Percentiles rank a stretch among this genome's conserved stretches.
Evolutionary conservation across 2,329 filamentous ascomycete genomes (phyloP).

Genomic region (Sporothrix inflata): DNA sequence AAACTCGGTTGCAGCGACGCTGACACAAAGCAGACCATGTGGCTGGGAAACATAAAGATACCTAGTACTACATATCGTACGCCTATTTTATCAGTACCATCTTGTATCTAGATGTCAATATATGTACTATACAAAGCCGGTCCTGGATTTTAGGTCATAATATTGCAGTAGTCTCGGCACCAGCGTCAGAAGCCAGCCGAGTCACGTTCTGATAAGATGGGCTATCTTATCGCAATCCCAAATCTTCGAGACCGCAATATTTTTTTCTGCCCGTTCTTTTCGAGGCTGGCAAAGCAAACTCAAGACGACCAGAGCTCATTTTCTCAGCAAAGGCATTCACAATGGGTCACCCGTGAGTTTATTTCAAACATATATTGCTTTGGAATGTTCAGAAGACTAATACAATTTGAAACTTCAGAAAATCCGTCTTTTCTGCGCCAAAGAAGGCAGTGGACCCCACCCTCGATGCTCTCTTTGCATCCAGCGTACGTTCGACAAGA

Average conservation of each 20-base stretch:
- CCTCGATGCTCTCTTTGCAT: conserved; percentile 70
- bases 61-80: neutral
- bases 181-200: neutral
- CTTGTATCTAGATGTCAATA: too few species aligned
- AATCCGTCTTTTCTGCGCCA: conserved; percentile 45
- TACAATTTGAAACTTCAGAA: conserved; percentile 13
- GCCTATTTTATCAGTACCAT: too few species aligned
- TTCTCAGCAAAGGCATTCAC: neutral
- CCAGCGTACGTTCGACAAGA: conserved; percentile 58
- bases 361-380: neutral
- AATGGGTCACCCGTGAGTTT: conserved; percentile 27
- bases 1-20: neutral
- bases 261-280: conserved; percentile 27
- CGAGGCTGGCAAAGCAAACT: neutral
- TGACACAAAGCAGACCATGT: neutral
- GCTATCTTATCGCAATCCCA: conserved; percentile 26
- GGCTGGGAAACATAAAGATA: neutral
- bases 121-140: neutral
- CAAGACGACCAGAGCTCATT: neutral
- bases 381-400: neutral
- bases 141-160: neutral
- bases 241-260: neutral
- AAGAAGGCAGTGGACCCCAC: conserved; percentile 67
- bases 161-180: neutral
- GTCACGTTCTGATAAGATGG: conserved; percentile 21